Evolutionary conservation across 1,139 yeast species (phyloP).

Genomic region (Saccharomyces hybrid): DNA sequence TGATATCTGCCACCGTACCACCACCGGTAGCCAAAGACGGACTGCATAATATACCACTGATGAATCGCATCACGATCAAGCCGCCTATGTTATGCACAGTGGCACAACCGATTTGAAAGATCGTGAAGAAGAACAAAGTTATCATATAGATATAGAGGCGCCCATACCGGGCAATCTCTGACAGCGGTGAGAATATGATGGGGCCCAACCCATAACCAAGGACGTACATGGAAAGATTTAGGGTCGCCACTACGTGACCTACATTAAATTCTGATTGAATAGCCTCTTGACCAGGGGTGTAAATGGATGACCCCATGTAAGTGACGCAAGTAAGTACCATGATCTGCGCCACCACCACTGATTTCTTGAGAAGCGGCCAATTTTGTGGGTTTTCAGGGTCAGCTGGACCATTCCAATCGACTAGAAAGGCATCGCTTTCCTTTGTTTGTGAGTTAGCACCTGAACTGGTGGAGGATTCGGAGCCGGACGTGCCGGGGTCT

Average conservation of each 20-base stretch:
- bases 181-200: conserved; percentile 46
- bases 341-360: conserved; percentile 36
- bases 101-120: conserved; percentile 56
- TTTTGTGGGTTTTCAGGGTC: conserved; percentile 55
- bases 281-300: conserved; percentile 43
- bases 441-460: not conserved
- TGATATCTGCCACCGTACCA: conserved; percentile 48
- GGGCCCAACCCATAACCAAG: conserved; percentile 55
- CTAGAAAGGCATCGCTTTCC: conserved; percentile 11
- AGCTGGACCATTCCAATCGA: conserved; percentile 26
- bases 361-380: conserved; percentile 41
- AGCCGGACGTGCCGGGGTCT: not conserved
- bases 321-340: conserved; percentile 45
- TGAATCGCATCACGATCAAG: conserved; percentile 46
- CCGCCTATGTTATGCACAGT: conserved; percentile 46
- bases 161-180: conserved; percentile 47
- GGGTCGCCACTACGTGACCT: conserved; percentile 19
- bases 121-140: conserved; percentile 47
- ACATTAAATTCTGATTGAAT: conserved; percentile 17
- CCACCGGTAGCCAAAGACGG: conserved; percentile 56
- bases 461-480: not conserved
- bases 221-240: conserved; percentile 29
- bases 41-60: conserved; percentile 48
- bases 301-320: conserved; percentile 56
- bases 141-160: conserved; percentile 46